Conservation (phyloP, 768 basidiomycete genomes). For the Leccinellum luteum region DNA sequence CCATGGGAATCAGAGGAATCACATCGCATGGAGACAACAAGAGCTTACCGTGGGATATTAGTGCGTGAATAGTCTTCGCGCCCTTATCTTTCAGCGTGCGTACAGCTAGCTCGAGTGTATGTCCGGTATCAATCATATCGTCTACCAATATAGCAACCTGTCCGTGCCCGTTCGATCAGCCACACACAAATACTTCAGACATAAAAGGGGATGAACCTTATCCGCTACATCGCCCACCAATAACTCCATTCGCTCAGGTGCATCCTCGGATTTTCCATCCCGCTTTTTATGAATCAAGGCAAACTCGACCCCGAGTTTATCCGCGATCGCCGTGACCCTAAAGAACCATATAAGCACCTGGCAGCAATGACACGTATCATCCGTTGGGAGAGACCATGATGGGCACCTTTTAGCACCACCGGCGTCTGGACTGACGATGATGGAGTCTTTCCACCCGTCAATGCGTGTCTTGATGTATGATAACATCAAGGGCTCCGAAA, state of each 20-base stretch:
- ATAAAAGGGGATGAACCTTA: conserved; percentile 50
- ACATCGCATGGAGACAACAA: conserved; percentile 1
- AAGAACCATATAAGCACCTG: conserved; percentile 4
- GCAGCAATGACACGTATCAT: not conserved
- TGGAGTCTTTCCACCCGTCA: conserved; percentile 78
- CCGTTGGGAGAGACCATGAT: conserved; percentile 36
- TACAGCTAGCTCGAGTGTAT: conserved; percentile 82
- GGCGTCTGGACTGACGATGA: conserved; percentile 96
- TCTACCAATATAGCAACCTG: conserved; percentile 94
- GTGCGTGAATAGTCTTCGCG: conserved; percentile 78
- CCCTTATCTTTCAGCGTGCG: conserved; percentile 88
- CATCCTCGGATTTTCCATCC: conserved; percentile 59
- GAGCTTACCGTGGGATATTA: conserved; percentile 85
- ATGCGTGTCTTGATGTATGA: conserved; percentile 88
- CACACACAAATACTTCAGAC: not conserved
- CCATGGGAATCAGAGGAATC: conserved; percentile 9
- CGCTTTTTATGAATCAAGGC: conserved; percentile 93
- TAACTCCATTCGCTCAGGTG: conserved; percentile 85
- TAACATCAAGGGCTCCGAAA: conserved; percentile 94
- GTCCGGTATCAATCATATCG: conserved; percentile 97
- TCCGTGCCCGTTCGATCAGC: conserved; percentile 1
- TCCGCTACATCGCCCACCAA: conserved; percentile 92
- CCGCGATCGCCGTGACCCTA: conserved; percentile 92
- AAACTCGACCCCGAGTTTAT: conserved; percentile 93
- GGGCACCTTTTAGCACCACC: conserved; percentile 98